Evolutionary conservation across 2,329 filamentous ascomycete genomes (phyloP), one percentile per base, ranked within the genome.

Genomic region (Hypoxylon sp.): DNA sequence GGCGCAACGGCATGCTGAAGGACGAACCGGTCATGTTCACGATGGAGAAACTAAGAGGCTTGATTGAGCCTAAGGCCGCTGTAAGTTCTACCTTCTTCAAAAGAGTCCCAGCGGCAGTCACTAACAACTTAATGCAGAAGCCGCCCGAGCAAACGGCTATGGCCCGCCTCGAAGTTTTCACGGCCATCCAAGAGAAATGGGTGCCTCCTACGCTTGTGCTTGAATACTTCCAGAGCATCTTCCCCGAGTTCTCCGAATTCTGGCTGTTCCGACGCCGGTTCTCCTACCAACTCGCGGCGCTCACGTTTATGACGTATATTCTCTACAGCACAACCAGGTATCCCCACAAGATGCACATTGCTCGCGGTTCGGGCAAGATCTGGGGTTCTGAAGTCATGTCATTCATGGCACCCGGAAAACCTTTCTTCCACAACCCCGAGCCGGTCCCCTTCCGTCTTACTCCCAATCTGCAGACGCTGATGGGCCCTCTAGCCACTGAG

Each of bases 181-280:
- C 91, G 44, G 92, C 95, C 1, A 96, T 99, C 70, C 94, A 97
- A 79, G 91, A 96, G 77, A 95, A 94, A 77, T 96, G 91, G 87
- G 94, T 97, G 59, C 92, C 93, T 4, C 89, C 90, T 63, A 93
- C 88, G 2, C 83, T 98, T 64, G 90, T 91, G 20, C 85, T 97
- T 56, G 89, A 97, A 70, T 97, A 95, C 82, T 97, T 97, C 87
- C 92, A 94, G 76, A 84, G 86, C 70, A 92, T 89, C 4, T 98
- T 96, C 80, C 91, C 93, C 28, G 91, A 92, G 68, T 99, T 93
- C 78, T 88, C 92, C 46, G 94, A 97, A 74, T 97, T 98, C 84
- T 99, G 95, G 93, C 87, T 99, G 61, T 99, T 99, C 92, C 92
- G 96, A 63, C 90, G 94, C 63, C 94, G 97, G 70, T 97, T 99